These are phyloP conservation scores for Babesia divergens DNA, from an alignment of 169 alveolate genomes.

Conservation along the genomic window DNA sequence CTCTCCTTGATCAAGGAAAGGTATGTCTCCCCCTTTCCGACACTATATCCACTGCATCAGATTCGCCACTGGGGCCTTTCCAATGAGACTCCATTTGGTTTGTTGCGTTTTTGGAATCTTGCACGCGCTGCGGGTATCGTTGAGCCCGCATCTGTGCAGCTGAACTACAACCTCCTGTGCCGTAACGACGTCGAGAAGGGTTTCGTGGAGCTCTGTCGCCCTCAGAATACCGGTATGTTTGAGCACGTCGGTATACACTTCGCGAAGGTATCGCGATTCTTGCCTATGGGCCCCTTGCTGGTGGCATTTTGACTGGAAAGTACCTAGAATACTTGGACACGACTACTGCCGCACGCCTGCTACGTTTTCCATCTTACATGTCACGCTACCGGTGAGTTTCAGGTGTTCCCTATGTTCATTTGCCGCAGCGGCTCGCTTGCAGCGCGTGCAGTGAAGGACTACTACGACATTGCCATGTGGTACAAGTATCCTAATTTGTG, in stretches of 20 bases:
- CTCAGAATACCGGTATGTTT: constrained; percentile 75
- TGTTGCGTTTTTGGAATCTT: constrained; percentile 66
- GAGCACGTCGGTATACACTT: neutral
- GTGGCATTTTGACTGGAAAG: constrained; percentile 81
- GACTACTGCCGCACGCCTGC: constrained; percentile 80
- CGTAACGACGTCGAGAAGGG: constrained; percentile 84
- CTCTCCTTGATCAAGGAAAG: constrained; percentile 73
- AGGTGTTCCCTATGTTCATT: no score
- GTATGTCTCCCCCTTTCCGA: constrained; percentile 10
- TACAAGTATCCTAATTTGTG: constrained; percentile 74
- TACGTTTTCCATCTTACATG: constrained; percentile 81
- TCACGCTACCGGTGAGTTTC: constrained; percentile 61
- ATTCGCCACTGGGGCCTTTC: constrained; percentile 82
- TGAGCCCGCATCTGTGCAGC: constrained; percentile 76
- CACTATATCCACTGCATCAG: constrained; percentile 9
- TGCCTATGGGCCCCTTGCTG: constrained; percentile 83
- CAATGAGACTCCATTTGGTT: constrained; percentile 83
- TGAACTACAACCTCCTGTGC: constrained; percentile 73
- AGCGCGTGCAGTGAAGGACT: constrained; percentile 75
- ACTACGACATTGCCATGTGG: constrained; percentile 71
- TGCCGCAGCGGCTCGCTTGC: constrained; percentile 79
- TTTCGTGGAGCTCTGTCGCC: constrained; percentile 77
- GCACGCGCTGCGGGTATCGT: constrained; percentile 65
- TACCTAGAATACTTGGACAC: constrained; percentile 78
- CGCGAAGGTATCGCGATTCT: constrained; percentile 59